Percentiles rank a stretch among this genome's conserved stretches.
phyloP scores from a whole-genome alignment of 176 grass and related monocot genomes.

The Areca catechu region DNA sequence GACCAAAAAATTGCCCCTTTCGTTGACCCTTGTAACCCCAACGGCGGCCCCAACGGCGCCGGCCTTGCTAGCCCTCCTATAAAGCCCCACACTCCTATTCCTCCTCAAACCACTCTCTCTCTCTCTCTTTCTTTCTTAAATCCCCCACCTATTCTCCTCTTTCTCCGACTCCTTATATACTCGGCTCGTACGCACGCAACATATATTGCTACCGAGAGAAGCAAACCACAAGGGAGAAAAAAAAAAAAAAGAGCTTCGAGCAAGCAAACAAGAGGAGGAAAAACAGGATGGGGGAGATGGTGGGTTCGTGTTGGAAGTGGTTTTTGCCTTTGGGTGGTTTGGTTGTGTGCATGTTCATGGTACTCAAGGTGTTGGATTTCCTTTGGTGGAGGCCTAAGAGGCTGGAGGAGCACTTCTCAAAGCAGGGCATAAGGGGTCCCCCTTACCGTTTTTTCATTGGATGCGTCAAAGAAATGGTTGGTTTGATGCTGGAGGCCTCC shows the following conservation, averaged over 20 bases:
- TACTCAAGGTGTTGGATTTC: constrained; percentile 53
- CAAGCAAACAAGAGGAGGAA: no score
- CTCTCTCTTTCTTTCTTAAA: constrained; percentile 6
- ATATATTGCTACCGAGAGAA: no score
- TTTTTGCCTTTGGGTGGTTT: constrained; percentile 19
- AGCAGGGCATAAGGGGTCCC: constrained; percentile 78
- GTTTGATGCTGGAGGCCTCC: constrained; percentile 80
- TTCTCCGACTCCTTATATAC: background rate
- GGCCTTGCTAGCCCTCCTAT: constrained; percentile 21
- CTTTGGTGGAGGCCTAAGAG: constrained; percentile 87
- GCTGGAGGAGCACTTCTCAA: constrained; percentile 76
- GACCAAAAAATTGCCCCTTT: background rate
- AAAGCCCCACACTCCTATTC: constrained; percentile 3
- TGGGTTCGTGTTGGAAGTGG: constrained; percentile 14
- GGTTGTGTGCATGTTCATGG: constrained; percentile 31
- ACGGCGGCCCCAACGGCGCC: constrained; percentile 79
- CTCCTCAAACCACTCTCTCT: background rate
- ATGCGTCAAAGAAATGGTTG: constrained; percentile 84
- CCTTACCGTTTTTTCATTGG: constrained; percentile 89
- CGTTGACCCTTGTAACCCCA: constrained; percentile 59
- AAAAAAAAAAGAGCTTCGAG: no score
- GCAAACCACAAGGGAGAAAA: background rate
- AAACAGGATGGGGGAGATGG: background rate
- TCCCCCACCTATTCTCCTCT: constrained; percentile 2
- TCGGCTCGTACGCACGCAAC: no score